These are phyloP conservation scores for Chrysosporium queenslandicum DNA, from an alignment of 2,329 filamentous ascomycete genomes.

Conservation along the genomic window DNA sequence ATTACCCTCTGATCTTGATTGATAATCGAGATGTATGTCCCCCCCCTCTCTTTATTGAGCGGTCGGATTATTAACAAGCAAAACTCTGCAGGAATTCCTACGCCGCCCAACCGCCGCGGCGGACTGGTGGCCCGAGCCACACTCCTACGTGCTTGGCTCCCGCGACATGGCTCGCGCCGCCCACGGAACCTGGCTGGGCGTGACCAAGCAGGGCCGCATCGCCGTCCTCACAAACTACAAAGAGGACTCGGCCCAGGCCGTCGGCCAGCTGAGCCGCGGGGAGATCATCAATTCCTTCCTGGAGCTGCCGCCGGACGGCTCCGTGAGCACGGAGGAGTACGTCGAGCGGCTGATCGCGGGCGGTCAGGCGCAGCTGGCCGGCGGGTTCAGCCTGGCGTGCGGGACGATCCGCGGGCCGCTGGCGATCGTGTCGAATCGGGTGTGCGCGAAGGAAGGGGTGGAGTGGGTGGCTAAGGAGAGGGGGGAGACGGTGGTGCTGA, in stretches of 20 bases:
- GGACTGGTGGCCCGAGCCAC: slow-evolving; percentile 50
- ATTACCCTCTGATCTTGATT: slow-evolving; percentile 63
- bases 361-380: slow-evolving; percentile 44
- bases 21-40: slow-evolving; percentile 61
- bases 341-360: slow-evolving; percentile 46
- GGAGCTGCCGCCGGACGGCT: slow-evolving; percentile 33
- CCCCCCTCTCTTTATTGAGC: background rate
- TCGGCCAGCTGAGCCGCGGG: slow-evolving; percentile 45
- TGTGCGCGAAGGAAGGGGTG: slow-evolving; percentile 42
- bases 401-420: slow-evolving; percentile 46
- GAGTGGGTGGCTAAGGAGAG: slow-evolving; percentile 41
- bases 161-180: slow-evolving; percentile 51
- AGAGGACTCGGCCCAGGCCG: slow-evolving; percentile 40
- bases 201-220: slow-evolving; percentile 51
- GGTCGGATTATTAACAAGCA: slow-evolving; percentile 7
- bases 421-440: slow-evolving; percentile 54
- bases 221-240: slow-evolving; percentile 57
- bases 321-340: slow-evolving; percentile 42
- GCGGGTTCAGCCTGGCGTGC: slow-evolving; percentile 54
- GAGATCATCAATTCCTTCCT: slow-evolving; percentile 53
- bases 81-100: slow-evolving; percentile 47
- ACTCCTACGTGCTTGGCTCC: slow-evolving; percentile 49
- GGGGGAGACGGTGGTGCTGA: slow-evolving; percentile 49
- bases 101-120: slow-evolving; percentile 50
- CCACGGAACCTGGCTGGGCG: slow-evolving; percentile 56